These are phyloP conservation scores for Amesomyces nigricolor DNA, from an alignment of 2,329 filamentous ascomycete species.

Conservation along the genomic window DNA sequence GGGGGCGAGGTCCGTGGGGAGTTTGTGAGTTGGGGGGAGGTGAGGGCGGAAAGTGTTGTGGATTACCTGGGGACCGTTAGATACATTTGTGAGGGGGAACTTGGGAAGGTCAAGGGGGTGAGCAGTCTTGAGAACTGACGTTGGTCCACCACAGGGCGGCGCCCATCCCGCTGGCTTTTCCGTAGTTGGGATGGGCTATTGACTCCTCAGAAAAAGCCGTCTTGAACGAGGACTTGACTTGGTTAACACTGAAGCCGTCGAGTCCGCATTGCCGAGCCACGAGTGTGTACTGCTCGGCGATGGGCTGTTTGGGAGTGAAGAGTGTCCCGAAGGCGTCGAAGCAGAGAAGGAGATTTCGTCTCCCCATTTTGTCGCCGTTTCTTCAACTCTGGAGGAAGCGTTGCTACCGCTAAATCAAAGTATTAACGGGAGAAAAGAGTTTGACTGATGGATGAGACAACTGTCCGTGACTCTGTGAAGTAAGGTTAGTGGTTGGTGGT, in stretches of 20 bases:
- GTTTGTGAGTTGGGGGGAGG: conserved; percentile 11
- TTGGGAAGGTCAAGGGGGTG: not conserved
- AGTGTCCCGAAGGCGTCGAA: conserved; percentile 64
- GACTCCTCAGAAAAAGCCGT: conserved; percentile 44
- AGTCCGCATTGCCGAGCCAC: conserved; percentile 48
- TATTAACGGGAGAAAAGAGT: too few relatives aligned
- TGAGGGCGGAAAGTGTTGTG: conserved; percentile 46
- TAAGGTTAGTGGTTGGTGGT: too few relatives aligned
- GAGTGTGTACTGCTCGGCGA: conserved; percentile 49
- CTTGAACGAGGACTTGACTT: conserved; percentile 33
- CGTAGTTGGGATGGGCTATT: conserved; percentile 52
- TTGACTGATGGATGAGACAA: too few relatives aligned
- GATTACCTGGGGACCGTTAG: conserved; percentile 41
- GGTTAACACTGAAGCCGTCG: conserved; percentile 35
- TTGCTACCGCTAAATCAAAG: too few relatives aligned
- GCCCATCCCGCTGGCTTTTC: conserved; percentile 45
- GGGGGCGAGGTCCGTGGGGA: conserved; percentile 43
- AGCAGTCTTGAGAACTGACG: conserved; percentile 33
- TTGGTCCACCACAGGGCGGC: conserved; percentile 55
- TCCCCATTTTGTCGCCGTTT: not conserved
- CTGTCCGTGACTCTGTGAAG: too few relatives aligned
- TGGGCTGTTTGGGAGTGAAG: conserved; percentile 46
- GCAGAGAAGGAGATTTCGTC: conserved; percentile 48
- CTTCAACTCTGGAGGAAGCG: too few relatives aligned
- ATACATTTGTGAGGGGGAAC: not conserved